phyloP scores from a whole-genome alignment of 495 filamentous ascomycete species.

The Filosporella fistucella region DNA sequence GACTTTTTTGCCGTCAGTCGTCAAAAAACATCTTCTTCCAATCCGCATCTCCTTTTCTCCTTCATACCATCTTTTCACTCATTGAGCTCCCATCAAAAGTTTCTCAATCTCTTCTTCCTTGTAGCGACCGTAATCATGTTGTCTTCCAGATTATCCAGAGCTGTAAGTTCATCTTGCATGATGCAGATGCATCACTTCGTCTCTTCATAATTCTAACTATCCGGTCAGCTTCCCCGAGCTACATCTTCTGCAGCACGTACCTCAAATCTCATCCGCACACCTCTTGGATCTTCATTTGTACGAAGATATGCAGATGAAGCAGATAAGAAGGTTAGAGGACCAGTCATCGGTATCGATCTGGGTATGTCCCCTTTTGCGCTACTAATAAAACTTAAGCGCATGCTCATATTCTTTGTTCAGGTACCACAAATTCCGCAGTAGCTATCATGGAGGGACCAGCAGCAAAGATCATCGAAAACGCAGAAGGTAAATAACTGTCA shows the following conservation, averaged over 20 bases:
- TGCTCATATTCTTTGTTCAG: slow-evolving; percentile 34
- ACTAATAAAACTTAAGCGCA: slow-evolving; percentile 4
- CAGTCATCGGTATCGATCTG: slow-evolving; percentile 98
- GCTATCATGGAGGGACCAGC: slow-evolving; percentile 96
- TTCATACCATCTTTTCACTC: slow-evolving; percentile 22
- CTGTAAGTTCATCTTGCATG: slow-evolving; percentile 22
- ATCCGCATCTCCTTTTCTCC: slow-evolving; percentile 32
- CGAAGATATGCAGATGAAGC: slow-evolving; percentile 79
- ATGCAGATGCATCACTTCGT: slow-evolving; percentile 21
- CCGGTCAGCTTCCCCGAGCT: slow-evolving; percentile 66
- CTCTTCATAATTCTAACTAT: too few relatives aligned
- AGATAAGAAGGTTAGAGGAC: slow-evolving; percentile 86
- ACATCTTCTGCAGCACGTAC: slow-evolving; percentile 53
- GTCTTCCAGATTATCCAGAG: slow-evolving; percentile 49
- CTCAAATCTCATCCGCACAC: slow-evolving; percentile 48
- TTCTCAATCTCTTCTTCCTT: too few relatives aligned
- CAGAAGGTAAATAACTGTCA: slow-evolving; percentile 63
- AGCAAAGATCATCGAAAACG: slow-evolving; percentile 95
- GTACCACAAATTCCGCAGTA: slow-evolving; percentile 97
- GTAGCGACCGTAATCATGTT: slow-evolving; percentile 41
- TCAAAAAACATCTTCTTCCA: too few relatives aligned
- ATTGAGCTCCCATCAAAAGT: too few relatives aligned
- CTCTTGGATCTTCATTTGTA: slow-evolving; percentile 44
- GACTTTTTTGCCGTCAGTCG: too few relatives aligned
- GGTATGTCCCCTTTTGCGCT: slow-evolving; percentile 53